Conservation (phyloP, 768 basidiomycete species). For the Naganishia randhawae region DNA sequence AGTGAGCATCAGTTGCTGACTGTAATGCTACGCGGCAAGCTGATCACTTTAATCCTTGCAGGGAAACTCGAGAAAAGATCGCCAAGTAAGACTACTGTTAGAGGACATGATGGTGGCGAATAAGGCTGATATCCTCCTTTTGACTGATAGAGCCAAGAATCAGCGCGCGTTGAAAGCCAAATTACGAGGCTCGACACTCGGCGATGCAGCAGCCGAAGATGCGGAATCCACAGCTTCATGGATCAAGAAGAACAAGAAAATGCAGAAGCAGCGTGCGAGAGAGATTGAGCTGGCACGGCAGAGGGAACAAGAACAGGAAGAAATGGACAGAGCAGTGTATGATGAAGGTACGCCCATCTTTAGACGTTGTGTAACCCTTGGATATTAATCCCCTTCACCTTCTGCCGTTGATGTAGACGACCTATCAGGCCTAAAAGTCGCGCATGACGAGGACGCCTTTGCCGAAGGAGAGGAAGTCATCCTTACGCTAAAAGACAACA, state of each 20-base stretch:
- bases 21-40: neutral
- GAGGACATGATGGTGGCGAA: slow-evolving; percentile 26
- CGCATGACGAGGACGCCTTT: slow-evolving; percentile 86
- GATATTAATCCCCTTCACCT: neutral
- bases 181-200: slow-evolving; percentile 88
- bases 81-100: slow-evolving; percentile 61
- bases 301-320: slow-evolving; percentile 75
- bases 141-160: slow-evolving; percentile 67
- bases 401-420: slow-evolving; percentile 61
- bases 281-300: slow-evolving; percentile 68
- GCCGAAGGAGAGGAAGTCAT: slow-evolving; percentile 91
- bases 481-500: slow-evolving; percentile 92
- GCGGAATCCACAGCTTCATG: slow-evolving; percentile 70
- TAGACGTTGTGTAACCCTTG: neutral
- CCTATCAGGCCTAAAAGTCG: slow-evolving; percentile 88
- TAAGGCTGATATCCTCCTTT: neutral
- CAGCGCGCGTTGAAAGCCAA: slow-evolving; percentile 84
- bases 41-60: neutral
- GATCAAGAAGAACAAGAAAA: slow-evolving; percentile 85
- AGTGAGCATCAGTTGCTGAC: slow-evolving; percentile 30
- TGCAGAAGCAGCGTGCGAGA: slow-evolving; percentile 61
- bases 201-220: slow-evolving; percentile 58
- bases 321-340: slow-evolving; percentile 79
- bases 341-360: slow-evolving; percentile 67
- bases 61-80: slow-evolving; percentile 46